Evolutionary conservation across 2,329 filamentous ascomycete species (phyloP).

Genomic region (Pseudocercospora musae): DNA sequence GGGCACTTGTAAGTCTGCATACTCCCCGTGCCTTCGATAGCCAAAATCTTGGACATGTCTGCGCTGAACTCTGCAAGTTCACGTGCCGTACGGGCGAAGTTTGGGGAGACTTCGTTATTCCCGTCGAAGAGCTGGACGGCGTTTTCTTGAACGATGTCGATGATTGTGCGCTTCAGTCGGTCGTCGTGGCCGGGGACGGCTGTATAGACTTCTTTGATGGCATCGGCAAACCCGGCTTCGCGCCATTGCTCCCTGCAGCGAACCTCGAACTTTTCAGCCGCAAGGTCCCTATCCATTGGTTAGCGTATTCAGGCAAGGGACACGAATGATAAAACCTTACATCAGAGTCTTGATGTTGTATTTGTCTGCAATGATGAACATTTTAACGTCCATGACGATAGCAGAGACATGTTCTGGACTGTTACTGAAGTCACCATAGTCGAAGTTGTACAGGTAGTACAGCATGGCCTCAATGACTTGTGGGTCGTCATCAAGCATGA

Average conservation of each 20-base stretch:
- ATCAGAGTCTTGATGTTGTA: constrained; percentile 33
- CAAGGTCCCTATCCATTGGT: constrained; percentile 6
- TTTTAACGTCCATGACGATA: neutral
- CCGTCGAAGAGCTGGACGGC: neutral
- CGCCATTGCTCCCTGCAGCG: neutral
- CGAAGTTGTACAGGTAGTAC: neutral
- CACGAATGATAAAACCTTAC: constrained; percentile 6
- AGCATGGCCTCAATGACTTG: constrained; percentile 3
- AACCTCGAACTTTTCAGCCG: constrained; percentile 31
- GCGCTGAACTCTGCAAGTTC: neutral
- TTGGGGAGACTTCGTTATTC: too few relatives aligned
- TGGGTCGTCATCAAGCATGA: neutral
- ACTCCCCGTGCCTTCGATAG: too few relatives aligned
- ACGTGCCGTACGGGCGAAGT: too few relatives aligned
- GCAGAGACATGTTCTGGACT: neutral
- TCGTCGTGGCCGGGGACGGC: neutral
- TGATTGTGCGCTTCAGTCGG: neutral
- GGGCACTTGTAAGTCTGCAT: neutral
- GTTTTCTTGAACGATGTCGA: neutral
- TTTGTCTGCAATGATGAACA: constrained; percentile 36
- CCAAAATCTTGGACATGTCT: neutral
- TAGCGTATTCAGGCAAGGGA: too few relatives aligned
- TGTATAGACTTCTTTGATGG: constrained; percentile 2
- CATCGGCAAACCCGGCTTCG: neutral
- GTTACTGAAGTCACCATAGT: neutral